phyloP scores from a whole-genome alignment of 2,329 filamentous ascomycete species.

The Fusarium solani-melongenae region DNA sequence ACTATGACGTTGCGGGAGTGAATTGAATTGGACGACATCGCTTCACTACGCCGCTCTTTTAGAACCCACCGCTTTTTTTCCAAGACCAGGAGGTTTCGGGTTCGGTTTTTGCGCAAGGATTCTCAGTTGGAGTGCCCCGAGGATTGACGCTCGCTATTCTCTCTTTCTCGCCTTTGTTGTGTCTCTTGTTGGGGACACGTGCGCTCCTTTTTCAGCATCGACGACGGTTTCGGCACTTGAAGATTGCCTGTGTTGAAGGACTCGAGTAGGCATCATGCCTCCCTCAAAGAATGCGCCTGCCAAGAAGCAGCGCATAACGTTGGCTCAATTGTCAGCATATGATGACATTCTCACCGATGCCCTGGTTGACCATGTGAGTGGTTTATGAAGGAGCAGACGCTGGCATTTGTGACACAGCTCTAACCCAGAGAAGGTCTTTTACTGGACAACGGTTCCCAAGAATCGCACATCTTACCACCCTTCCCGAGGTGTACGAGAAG shows the following conservation, averaged over 20 bases:
- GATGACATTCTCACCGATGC: constrained; percentile 97
- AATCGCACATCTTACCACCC: constrained; percentile 88
- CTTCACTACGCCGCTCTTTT: constrained; percentile 24
- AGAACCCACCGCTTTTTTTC: constrained; percentile 5
- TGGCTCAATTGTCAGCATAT: constrained; percentile 89
- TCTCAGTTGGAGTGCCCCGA: constrained; percentile 3
- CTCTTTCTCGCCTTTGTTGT: constrained; percentile 23
- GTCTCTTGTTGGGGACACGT: constrained; percentile 29
- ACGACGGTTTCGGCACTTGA: constrained; percentile 1
- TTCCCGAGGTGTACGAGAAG: constrained; percentile 79
- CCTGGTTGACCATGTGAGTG: constrained; percentile 90
- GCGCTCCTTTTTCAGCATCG: constrained; percentile 30
- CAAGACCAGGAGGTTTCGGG: not conserved
- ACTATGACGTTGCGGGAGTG: constrained; percentile 43
- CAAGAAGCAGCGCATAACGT: constrained; percentile 80
- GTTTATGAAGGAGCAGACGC: constrained; percentile 3
- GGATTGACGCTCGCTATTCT: constrained; percentile 25
- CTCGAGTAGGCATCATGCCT: constrained; percentile 47
- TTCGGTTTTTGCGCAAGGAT: not conserved
- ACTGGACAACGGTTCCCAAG: constrained; percentile 96
- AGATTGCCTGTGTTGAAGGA: not conserved
- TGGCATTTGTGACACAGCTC: constrained; percentile 21
- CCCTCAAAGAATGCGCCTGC: constrained; percentile 48
- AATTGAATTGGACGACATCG: constrained; percentile 34
- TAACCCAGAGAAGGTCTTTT: constrained; percentile 76